Conservation (phyloP, 257 asterid species). For the Misopates orontium region DNA sequence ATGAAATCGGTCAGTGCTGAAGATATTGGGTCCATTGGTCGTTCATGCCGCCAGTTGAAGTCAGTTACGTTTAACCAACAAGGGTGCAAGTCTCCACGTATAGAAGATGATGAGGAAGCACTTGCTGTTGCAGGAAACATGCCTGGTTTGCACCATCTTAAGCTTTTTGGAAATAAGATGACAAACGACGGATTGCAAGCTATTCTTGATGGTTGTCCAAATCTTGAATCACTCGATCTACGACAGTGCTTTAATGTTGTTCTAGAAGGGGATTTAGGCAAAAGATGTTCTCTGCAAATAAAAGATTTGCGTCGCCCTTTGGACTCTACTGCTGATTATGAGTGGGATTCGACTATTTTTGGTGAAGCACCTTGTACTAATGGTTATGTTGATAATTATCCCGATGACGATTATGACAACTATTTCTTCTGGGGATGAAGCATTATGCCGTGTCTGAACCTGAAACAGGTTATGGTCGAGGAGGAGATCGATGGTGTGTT, state of each 20-base stretch:
- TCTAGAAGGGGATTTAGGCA: slow-evolving; percentile 39
- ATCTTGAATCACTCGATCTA: slow-evolving; percentile 58
- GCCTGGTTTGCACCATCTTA: slow-evolving; percentile 45
- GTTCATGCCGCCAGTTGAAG: slow-evolving; percentile 34
- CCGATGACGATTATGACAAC: too few relatives aligned
- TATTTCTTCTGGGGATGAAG: too few relatives aligned
- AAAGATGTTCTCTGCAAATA: slow-evolving; percentile 32
- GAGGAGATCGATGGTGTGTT: too few relatives aligned
- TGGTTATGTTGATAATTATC: too few relatives aligned
- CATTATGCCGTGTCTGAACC: too few relatives aligned
- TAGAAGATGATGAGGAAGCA: slow-evolving; percentile 28
- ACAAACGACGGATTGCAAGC: slow-evolving; percentile 40
- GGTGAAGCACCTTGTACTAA: too few relatives aligned
- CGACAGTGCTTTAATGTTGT: slow-evolving; percentile 30
- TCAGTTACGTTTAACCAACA: slow-evolving; percentile 27
- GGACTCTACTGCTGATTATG: slow-evolving; percentile 25
- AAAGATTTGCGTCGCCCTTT: slow-evolving; percentile 25
- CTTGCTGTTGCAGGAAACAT: slow-evolving; percentile 42
- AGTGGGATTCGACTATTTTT: background rate
- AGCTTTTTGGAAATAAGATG: slow-evolving; percentile 38
- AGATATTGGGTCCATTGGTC: slow-evolving; percentile 28
- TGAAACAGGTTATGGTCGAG: too few relatives aligned
- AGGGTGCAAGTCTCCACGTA: background rate
- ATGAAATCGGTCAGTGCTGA: background rate
- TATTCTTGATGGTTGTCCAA: slow-evolving; percentile 50